phyloP scores from a whole-genome alignment of 164 flowering plant genomes.

The Kingdonia uniflora region DNA sequence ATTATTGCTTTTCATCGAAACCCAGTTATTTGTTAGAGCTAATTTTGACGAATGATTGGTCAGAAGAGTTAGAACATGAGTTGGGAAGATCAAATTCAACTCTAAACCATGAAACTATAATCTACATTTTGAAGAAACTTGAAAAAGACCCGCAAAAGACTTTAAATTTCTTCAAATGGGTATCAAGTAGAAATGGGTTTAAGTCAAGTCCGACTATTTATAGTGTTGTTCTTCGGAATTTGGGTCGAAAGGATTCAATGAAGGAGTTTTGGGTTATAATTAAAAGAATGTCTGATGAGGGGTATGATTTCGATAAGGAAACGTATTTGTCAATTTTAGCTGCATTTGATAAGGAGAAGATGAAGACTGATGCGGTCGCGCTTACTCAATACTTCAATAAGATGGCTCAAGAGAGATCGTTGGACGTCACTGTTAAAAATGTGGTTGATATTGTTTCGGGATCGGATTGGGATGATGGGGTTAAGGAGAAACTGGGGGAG shows the following conservation, averaged over 20 bases:
- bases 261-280: slow-evolving; percentile 55
- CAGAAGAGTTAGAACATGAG: slow-evolving; percentile 34
- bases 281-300: slow-evolving; percentile 54
- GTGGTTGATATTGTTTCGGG: slow-evolving; percentile 26
- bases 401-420: slow-evolving; percentile 39
- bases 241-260: slow-evolving; percentile 34
- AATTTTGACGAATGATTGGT: slow-evolving; percentile 39
- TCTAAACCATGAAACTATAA: slow-evolving; percentile 43
- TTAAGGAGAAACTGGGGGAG: slow-evolving; percentile 39
- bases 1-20: slow-evolving; percentile 23
- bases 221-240: slow-evolving; percentile 44
- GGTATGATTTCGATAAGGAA: slow-evolving; percentile 54
- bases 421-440: slow-evolving; percentile 24
- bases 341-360: slow-evolving; percentile 28
- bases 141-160: slow-evolving; percentile 44
- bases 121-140: slow-evolving; percentile 59
- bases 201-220: slow-evolving; percentile 42
- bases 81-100: slow-evolving; percentile 16
- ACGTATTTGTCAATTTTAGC: slow-evolving; percentile 37
- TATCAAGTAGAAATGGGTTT: slow-evolving; percentile 27
- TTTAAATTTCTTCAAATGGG: slow-evolving; percentile 61
- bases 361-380: slow-evolving; percentile 39
- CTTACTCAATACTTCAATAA: slow-evolving; percentile 34
- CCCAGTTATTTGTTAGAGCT: slow-evolving; percentile 30
- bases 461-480: slow-evolving; percentile 41